Evolutionary conservation across 768 basidiomycete genomes (phyloP).

Genomic region (Termitomyces sp.): DNA sequence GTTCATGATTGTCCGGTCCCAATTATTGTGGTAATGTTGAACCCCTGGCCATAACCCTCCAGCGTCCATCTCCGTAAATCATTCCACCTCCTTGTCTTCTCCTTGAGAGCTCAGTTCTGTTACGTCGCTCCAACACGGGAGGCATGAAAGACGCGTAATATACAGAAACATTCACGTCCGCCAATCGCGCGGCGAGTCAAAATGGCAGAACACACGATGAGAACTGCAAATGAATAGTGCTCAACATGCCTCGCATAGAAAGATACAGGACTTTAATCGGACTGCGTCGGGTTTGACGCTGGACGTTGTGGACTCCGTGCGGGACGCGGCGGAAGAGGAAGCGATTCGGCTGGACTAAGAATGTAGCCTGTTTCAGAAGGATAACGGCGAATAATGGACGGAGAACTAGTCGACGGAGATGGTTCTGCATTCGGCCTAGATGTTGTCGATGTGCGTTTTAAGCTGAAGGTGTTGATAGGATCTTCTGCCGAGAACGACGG

Average conservation of each 20-base stretch:
- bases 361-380: background rate
- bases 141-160: background rate
- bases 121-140: background rate
- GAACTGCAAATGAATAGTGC: background rate
- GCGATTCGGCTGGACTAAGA: background rate
- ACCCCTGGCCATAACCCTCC: background rate
- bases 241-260: background rate
- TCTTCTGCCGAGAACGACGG: conserved; percentile 44
- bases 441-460: conserved; percentile 1
- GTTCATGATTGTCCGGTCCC: background rate
- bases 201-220: conserved; percentile 1
- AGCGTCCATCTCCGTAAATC: conserved; percentile 51
- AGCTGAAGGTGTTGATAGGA: conserved; percentile 39
- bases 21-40: background rate
- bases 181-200: background rate
- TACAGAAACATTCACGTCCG: background rate
- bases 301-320: conserved; percentile 17
- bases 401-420: background rate
- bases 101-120: background rate
- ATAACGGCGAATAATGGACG: background rate
- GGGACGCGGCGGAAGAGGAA: conserved; percentile 23
- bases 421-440: background rate
- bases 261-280: background rate
- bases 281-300: conserved; percentile 2
- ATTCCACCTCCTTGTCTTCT: conserved; percentile 56